A percentile compares a stretch with the other conserved stretches of the same genome.
Evolutionary conservation across 371 early-diverging fungal genomes (phyloP).

Genomic region (Saksenaea vasiformis): DNA sequence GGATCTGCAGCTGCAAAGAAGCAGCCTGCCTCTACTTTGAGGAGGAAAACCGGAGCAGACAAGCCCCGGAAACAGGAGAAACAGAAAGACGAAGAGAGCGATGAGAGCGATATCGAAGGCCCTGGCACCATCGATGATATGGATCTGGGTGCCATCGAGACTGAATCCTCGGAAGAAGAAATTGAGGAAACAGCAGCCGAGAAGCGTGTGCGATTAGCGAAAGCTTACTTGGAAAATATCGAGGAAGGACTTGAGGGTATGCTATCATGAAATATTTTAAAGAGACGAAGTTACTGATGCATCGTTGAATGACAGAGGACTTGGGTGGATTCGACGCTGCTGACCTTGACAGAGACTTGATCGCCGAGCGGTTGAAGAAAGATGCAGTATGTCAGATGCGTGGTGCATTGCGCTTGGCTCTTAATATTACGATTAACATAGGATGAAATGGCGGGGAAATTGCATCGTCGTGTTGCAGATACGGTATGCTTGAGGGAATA

Average conservation of each 20-base stretch:
- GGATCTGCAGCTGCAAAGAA: not conserved
- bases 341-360: slow-evolving; percentile 90
- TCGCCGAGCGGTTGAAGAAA: slow-evolving; percentile 82
- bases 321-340: slow-evolving; percentile 86
- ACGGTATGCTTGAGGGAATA: slow-evolving; percentile 23
- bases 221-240: slow-evolving; percentile 83
- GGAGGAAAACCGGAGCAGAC: not conserved
- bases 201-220: slow-evolving; percentile 90
- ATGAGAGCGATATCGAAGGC: slow-evolving; percentile 39
- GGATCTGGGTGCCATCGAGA: slow-evolving; percentile 42
- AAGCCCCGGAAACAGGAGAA: not conserved
- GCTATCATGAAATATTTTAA: not conserved
- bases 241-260: slow-evolving; percentile 66
- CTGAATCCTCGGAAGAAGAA: slow-evolving; percentile 66
- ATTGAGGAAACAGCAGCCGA: slow-evolving; percentile 86
- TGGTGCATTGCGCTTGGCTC: not conserved
- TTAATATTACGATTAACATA: slow-evolving; percentile 14
- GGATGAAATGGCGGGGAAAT: slow-evolving; percentile 56
- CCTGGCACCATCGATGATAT: slow-evolving; percentile 57
- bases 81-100: slow-evolving; percentile 31
- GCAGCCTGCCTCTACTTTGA: not conserved
- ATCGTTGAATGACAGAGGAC: slow-evolving; percentile 40
- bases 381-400: slow-evolving; percentile 69
- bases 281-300: not conserved
- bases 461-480: slow-evolving; percentile 56